phyloP scores from a whole-genome alignment of 768 basidiomycete species.

The Panus rudis region DNA sequence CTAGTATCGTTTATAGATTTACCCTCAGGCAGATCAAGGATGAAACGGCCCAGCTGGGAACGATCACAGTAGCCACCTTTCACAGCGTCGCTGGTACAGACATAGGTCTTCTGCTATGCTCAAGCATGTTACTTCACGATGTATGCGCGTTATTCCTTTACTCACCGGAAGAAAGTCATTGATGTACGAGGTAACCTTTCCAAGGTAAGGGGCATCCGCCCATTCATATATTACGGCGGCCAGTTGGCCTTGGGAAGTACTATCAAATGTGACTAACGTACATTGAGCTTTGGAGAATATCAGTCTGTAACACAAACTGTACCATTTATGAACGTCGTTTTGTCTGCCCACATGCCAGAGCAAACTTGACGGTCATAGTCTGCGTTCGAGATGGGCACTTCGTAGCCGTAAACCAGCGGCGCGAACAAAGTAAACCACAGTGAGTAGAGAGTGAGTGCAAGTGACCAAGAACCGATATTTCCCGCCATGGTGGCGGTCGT shows the following conservation, averaged over 20 bases:
- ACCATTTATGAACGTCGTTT: slow-evolving; percentile 81
- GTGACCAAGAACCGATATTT: slow-evolving; percentile 1
- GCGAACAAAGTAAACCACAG: slow-evolving; percentile 13
- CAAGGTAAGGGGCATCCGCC: slow-evolving; percentile 80
- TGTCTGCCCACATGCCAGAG: slow-evolving; percentile 88
- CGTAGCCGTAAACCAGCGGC: slow-evolving; percentile 39
- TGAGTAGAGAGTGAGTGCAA: slow-evolving; percentile 7
- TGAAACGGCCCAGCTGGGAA: slow-evolving; percentile 82
- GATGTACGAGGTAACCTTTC: slow-evolving; percentile 50
- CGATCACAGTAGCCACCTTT: slow-evolving; percentile 60
- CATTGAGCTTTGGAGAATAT: slow-evolving; percentile 15
- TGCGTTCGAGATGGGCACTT: slow-evolving; percentile 62
- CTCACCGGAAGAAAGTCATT: slow-evolving; percentile 63
- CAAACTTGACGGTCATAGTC: slow-evolving; percentile 88
- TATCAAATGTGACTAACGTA: slow-evolving; percentile 66
- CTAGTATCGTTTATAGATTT: slow-evolving; percentile 63
- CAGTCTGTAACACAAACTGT: slow-evolving; percentile 11
- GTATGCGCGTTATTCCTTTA: slow-evolving; percentile 9
- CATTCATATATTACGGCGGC: slow-evolving; percentile 97
- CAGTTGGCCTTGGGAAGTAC: slow-evolving; percentile 73
- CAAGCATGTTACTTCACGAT: slow-evolving; percentile 13
- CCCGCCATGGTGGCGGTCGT: slow-evolving; percentile 7
- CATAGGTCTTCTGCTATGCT: slow-evolving; percentile 76
- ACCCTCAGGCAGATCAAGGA: slow-evolving; percentile 64
- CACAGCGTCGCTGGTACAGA: slow-evolving; percentile 84